phyloP scores from a whole-genome alignment of 1,139 yeast species.

The Diutina pseudorugosa region DNA sequence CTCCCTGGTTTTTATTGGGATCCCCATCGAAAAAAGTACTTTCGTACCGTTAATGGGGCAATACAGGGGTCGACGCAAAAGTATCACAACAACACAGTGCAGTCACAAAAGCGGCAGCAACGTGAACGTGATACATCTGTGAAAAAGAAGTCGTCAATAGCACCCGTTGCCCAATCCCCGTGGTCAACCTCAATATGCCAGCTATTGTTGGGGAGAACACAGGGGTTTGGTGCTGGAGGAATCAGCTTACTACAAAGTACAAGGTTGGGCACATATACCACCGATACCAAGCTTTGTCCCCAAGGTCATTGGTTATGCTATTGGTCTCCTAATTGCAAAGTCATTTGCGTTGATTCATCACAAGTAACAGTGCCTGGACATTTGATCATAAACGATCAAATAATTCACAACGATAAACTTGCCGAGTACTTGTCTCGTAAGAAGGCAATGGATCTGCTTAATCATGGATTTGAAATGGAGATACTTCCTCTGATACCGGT shows the following conservation, averaged over 20 bases:
- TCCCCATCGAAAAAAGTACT: slow-evolving; percentile 27
- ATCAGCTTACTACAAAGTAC: neutral
- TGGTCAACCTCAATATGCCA: neutral
- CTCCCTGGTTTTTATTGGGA: slow-evolving; percentile 41
- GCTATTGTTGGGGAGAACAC: neutral
- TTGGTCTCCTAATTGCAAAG: neutral
- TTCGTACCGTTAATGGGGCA: slow-evolving; percentile 29
- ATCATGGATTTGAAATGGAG: neutral
- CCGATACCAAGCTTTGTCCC: neutral
- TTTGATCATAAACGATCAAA: neutral
- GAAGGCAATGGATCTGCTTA: neutral
- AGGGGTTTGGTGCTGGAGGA: neutral
- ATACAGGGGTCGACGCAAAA: slow-evolving; percentile 9
- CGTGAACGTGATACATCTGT: neutral
- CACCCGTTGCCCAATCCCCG: neutral
- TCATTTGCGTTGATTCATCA: neutral
- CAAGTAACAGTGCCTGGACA: neutral
- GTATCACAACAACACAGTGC: slow-evolving; percentile 25
- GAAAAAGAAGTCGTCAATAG: neutral
- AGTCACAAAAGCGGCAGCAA: slow-evolving; percentile 15
- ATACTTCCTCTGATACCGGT: neutral
- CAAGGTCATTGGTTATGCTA: neutral
- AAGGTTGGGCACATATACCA: neutral
- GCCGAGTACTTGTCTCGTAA: neutral
- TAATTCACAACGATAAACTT: neutral